Base-by-base conservation (phyloP, 2,329 filamentous ascomycete species). In the Endocalyx cinctus region DNA sequence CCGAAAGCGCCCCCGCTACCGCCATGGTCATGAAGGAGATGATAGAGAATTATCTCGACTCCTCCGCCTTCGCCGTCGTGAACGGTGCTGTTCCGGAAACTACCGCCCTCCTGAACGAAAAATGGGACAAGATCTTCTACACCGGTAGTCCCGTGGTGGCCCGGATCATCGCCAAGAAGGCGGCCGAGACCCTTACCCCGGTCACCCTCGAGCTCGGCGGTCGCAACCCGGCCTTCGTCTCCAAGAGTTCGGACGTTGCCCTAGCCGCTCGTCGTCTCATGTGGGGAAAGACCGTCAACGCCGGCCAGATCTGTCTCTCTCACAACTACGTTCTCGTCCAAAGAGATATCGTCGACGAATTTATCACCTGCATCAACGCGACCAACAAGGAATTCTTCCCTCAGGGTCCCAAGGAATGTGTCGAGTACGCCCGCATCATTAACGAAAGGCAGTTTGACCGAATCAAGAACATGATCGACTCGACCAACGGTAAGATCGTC, bases 71-170 rank as follows among this genome's bases (percentile, higher is more conserved):
- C 62, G 66, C 70, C 22, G 76, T 87, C 38, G 70, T 96, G 46
- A 92, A 96, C 57, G 92, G 92, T 39, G 80, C 69, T 17, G 64
- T 95, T 14, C 72, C 82, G 4, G 87, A 95, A 69, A 88, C 84
- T 4, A 87, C 84, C 28, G 80, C 79, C 10, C 66, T 97, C 27
- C 74, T 98, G 20, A 79, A 90, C 37, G 78, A 88, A 66, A 90
- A 90, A 60, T 98, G 89, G 83, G 89, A 94, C 66, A 97, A 96
- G 74, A 94, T 98, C 53, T 89, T 92, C 69, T 98, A 95, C 67
- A 98, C 92, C 1, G 92, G 92, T 34, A 82, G 79, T 51, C 73
- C 74, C 33, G 66, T 58, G 17, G 87, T 96, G 13, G 92, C 86
- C 53, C 87, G 82, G 55, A 89, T 97, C 52, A 81, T 97, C 33